A percentile compares a stretch with the other conserved stretches of the same genome.
Conservation (phyloP, 768 basidiomycete species). For the Podaxis sp. region DNA sequence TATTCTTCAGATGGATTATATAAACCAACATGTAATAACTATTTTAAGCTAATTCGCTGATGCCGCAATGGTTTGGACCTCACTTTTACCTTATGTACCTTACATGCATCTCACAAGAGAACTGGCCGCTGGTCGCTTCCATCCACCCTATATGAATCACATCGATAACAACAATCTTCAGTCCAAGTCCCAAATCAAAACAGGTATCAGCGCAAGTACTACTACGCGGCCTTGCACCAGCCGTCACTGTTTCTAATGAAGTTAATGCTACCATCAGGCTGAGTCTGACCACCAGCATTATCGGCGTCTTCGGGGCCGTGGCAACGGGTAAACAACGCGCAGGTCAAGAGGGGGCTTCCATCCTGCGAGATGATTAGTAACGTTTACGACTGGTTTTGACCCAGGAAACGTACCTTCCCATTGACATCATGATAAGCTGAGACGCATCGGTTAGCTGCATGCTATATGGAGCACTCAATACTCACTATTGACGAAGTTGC, state of each 20-base stretch:
- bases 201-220: not conserved
- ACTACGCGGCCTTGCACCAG: conserved; percentile 34
- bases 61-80: too few relatives aligned
- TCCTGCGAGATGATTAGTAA: conserved; percentile 22
- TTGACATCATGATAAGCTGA: conserved; percentile 38
- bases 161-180: not conserved
- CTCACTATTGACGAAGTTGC: conserved; percentile 33
- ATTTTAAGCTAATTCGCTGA: too few relatives aligned
- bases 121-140: too few relatives aligned
- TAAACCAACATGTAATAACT: too few relatives aligned
- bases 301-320: conserved; percentile 35
- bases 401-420: conserved; percentile 27
- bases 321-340: conserved; percentile 42
- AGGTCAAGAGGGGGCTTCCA: conserved; percentile 45
- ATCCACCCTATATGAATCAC: not conserved
- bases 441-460: not conserved
- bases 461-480: not conserved
- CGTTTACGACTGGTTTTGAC: not conserved
- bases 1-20: not conserved
- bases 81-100: too few relatives aligned
- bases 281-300: conserved; percentile 44
- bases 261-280: conserved; percentile 41
- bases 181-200: not conserved
- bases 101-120: too few relatives aligned
- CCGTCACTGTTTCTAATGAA: conserved; percentile 43